Percentiles rank a stretch among this genome's conserved stretches.
These are phyloP conservation scores for Soucietia sequanensis DNA, from an alignment of 805 yeast genomes.

Conservation along the genomic window DNA sequence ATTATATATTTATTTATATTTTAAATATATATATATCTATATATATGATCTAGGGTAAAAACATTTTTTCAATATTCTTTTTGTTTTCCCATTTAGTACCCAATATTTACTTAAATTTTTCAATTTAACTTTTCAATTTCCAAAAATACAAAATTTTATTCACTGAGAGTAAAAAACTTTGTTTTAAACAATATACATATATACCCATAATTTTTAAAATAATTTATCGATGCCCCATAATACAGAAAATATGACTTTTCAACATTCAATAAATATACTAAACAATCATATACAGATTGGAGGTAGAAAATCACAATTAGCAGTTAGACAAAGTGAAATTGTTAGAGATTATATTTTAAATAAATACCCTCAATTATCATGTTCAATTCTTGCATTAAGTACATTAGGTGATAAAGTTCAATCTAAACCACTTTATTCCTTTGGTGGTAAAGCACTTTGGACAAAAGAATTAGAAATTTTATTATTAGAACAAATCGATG, in stretches of 20 bases:
- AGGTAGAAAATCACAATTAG: constrained; percentile 84
- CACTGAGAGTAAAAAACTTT: too few species aligned
- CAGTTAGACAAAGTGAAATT: constrained; percentile 80
- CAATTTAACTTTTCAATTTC: too few species aligned
- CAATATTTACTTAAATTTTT: too few species aligned
- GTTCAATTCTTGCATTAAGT: constrained; percentile 74
- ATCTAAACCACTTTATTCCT: constrained; percentile 81
- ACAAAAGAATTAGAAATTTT: constrained; percentile 89
- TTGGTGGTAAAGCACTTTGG: constrained; percentile 97
- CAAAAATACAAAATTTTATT: too few species aligned
- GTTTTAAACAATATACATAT: too few species aligned
- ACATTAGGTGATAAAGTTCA: constrained; percentile 92
- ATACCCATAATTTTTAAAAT: too few species aligned
- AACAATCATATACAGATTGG: constrained; percentile 57
- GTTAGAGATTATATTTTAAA: constrained; percentile 61
- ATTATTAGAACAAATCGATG: constrained; percentile 60
- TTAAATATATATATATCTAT: too few species aligned
- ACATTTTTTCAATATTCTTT: too few species aligned
- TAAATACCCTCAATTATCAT: constrained; percentile 61
- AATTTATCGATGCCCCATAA: constrained; percentile 4
- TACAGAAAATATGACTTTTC: neutral
- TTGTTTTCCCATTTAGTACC: too few species aligned
- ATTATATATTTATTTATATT: too few species aligned
- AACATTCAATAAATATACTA: constrained; percentile 17
- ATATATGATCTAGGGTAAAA: too few species aligned